Base-by-base conservation (phyloP, 768 basidiomycete species). In the Calocera cornea region DNA sequence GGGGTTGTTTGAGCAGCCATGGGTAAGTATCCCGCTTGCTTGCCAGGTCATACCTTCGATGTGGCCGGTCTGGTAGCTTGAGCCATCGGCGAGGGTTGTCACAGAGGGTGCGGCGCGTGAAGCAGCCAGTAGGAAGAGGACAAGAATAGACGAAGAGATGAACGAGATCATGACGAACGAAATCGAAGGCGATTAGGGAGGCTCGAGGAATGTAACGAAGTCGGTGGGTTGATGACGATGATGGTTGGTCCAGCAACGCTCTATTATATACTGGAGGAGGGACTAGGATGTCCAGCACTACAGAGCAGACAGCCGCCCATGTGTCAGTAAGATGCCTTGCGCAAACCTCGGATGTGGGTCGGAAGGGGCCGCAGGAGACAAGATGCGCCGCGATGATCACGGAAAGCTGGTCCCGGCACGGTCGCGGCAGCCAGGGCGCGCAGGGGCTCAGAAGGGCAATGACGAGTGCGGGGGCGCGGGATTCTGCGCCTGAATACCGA, bases 1-100 rank as follows among this genome's bases (percentile, higher is more conserved):
- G 7, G 54, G 66, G 33, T 54, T 54, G 34, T 27, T 34, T 33
- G 66, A 36, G 36, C 66, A 67, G 27, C 66, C 66, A 34, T 54
- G 49, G 29, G 47, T 36, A n/a, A 33, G 31, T n/a, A 64, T 16
- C 22, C 65, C 65, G 40, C 65, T 44, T 27, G 40, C 34, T 66
- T 60, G 54, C 54, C 54, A 60, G 24, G 31, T 33, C 54, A 60
- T 29, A 2, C 54, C 54, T 19, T 60, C 54, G 24, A 60, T 33
- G 11, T 33, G 24, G 31, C 54, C 54, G 27, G 31, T 60, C 54
- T 60, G 24, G 31, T 60, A 60, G 54, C 54, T 60, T 14, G 54
- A 60, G 5, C 54, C 54, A 31, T 60, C 27, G 54, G 24, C 31
- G 5, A 60, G 54, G 10, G 54, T 60, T 5, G 22, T 60, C 31